Evolutionary conservation across 495 filamentous ascomycete genomes (phyloP), one percentile per base, ranked within the genome.

Genomic region (Achaetomiella virescens): DNA sequence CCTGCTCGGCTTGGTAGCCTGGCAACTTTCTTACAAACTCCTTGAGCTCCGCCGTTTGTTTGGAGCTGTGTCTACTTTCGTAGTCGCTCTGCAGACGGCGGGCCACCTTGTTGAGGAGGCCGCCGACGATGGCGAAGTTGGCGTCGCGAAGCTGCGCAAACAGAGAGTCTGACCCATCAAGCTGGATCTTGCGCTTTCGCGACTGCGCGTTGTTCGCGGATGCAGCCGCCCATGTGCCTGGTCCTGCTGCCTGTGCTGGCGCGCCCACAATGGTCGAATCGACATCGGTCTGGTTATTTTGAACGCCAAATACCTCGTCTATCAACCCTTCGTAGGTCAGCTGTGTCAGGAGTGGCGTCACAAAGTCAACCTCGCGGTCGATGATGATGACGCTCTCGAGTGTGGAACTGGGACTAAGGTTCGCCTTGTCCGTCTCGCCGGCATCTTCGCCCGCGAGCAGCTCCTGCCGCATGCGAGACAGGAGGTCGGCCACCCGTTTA

Each of bases 241-340:
- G 78, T 27, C 75, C 59, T 54, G 82, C 72, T 21, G 78, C 69
- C 40, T 78, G 81, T 21, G 83, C 70, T 12, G 86, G 78, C 48
- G 82, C 80, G 6, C 95, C 93, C 14, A 96, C 84, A 48, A 99
- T 85, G 14, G 91, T 88, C 22, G 90, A 84, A 63, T 97, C 92
- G n/a, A 97, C 82, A 62, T 97, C 91, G 40, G 89, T 85, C 68
- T 95, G 88, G 68, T 92, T 97, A 61, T 85, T 81, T 55, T 86
- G 80, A 55, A 99, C 92, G 45, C 88, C 86, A 58, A 96, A 95
- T 35, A 90, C 81, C 71, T 99, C 95, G 67, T 99, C 95, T 48
- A 99, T 87, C 27, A 99, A 70, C 0, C 95, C 95, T 72, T 97
- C 91, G 64, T 99, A 99, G 9, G 95, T 99, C 38, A 99, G 77